These are phyloP conservation scores for Cucumis sativus DNA, from an alignment of 306 rosid genomes.

Conservation along the genomic window DNA sequence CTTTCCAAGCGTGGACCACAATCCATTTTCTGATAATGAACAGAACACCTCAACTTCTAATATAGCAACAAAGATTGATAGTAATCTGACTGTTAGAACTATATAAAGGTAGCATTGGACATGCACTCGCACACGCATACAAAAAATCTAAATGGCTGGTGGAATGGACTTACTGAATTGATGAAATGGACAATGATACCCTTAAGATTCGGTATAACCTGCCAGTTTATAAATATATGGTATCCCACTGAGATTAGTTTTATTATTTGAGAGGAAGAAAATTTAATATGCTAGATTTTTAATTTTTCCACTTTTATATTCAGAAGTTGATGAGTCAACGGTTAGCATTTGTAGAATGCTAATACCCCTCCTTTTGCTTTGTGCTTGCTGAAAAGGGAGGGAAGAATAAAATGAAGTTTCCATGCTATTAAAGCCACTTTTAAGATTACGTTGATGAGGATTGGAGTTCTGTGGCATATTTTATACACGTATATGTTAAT, in stretches of 20 bases:
- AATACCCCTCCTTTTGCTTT: background rate
- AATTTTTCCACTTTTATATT: background rate
- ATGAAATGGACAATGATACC: background rate
- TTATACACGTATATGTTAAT: background rate
- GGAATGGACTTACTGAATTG: background rate
- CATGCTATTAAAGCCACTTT: background rate
- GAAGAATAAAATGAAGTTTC: background rate
- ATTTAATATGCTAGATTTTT: background rate
- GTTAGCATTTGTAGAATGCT: background rate
- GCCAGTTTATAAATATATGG: background rate
- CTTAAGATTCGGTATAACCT: background rate
- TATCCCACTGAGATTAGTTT: background rate
- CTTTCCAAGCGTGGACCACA: background rate
- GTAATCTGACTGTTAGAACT: background rate
- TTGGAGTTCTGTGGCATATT: background rate
- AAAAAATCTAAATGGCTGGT: background rate
- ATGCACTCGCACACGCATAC: too few relatives aligned
- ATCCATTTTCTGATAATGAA: background rate
- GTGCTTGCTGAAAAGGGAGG: background rate
- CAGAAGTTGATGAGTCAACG: background rate
- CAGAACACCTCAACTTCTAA: background rate
- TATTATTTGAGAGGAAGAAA: background rate
- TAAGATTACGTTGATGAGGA: background rate
- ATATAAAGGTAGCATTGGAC: background rate
- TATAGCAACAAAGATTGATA: background rate